Evolutionary conservation across 345 rosid species (phyloP), one percentile per base, ranked within the genome.

Genomic region (Brassica carinata): DNA sequence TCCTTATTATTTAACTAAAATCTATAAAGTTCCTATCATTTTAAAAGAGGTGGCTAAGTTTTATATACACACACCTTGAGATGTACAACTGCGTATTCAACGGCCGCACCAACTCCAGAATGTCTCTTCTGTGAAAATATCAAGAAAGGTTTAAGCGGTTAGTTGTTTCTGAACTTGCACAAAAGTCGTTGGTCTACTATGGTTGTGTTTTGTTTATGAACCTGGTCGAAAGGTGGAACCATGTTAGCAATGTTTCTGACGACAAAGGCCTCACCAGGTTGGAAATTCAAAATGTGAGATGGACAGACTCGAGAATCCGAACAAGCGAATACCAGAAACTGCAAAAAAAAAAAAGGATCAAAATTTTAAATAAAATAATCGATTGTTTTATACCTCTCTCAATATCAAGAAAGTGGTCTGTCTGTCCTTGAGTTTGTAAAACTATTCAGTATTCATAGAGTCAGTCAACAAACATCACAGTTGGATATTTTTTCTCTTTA

Each of bases 241-340:
- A 95, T 85, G 83, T 90, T 92, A 33, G 99, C 97, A 62, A 95
- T 88, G 73, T 95, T 95, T 13, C 99, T 90, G 33, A 92, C 88
- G 67, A 95, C 83, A 71, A 95, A 95, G 18, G 99, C 99, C 64
- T 95, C 99, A 0, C 99, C 98, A 5, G 99, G 99, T 71, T 93
- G 89, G 18, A 93, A 86, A 70, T 90, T 89, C 78, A 93, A 85
- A 26, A 93, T 86, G 73, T 93, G 99, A 1, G 98, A 93, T 40
- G 99, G 98, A 77, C 98, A 92, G 4, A 95, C 99, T 66, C 99
- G 79, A 5, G 99, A 95, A 79, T 95, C 98, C 8, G 98, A 89
- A 89, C 99, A 95, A 1, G 98, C 97, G 72, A 95, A 92, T 51
- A 93, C 91, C 94, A 95, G 87, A 72, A 78, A 95, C 99, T 95